A percentile compares a stretch with the other conserved stretches of the same genome.
Evolutionary conservation across 441 rosid genomes (phyloP).

Genomic region (Hura crepitans): DNA sequence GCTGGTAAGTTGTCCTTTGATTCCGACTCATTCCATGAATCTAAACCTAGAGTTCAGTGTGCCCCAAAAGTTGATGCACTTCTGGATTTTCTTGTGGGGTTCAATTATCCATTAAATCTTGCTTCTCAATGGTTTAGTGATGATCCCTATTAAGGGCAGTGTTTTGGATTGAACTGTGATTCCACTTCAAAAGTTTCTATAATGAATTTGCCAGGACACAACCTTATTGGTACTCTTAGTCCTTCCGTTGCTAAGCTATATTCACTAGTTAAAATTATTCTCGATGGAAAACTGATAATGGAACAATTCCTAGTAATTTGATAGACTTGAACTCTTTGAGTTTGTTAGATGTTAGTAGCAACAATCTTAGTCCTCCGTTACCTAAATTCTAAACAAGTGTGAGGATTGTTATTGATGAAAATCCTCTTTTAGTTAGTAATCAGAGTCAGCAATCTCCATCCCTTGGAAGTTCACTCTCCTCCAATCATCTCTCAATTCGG

Average conservation of each 20-base stretch:
- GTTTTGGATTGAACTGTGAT: constrained; percentile 55
- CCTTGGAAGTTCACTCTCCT: constrained; percentile 18
- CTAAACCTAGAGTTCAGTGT: constrained; percentile 44
- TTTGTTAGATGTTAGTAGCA: constrained; percentile 45
- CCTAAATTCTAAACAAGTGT: constrained; percentile 38
- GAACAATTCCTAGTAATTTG: constrained; percentile 45
- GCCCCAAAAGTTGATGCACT: constrained; percentile 42
- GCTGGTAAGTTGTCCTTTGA: constrained; percentile 32
- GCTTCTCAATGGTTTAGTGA: constrained; percentile 58
- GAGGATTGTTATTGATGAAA: constrained; percentile 43
- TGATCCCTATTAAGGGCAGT: constrained; percentile 52
- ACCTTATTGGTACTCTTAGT: constrained; percentile 46
- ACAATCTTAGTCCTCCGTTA: constrained; percentile 43
- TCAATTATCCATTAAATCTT: constrained; percentile 46
- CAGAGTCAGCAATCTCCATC: constrained; percentile 21
- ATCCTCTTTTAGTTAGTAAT: constrained; percentile 38
- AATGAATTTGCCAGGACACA: constrained; percentile 45
- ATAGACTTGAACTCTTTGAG: constrained; percentile 41
- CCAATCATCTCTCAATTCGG: constrained; percentile 18
- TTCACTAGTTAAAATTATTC: constrained; percentile 41
- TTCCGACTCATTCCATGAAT: constrained; percentile 46
- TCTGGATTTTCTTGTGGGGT: constrained; percentile 38
- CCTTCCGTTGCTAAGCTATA: constrained; percentile 37
- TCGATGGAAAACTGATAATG: constrained; percentile 41
- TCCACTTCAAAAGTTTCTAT: constrained; percentile 26